A percentile compares a stretch with the other conserved stretches of the same genome.
phyloP scores from a whole-genome alignment of 2,329 filamentous ascomycete genomes.

The Monilinia aucupariae region DNA sequence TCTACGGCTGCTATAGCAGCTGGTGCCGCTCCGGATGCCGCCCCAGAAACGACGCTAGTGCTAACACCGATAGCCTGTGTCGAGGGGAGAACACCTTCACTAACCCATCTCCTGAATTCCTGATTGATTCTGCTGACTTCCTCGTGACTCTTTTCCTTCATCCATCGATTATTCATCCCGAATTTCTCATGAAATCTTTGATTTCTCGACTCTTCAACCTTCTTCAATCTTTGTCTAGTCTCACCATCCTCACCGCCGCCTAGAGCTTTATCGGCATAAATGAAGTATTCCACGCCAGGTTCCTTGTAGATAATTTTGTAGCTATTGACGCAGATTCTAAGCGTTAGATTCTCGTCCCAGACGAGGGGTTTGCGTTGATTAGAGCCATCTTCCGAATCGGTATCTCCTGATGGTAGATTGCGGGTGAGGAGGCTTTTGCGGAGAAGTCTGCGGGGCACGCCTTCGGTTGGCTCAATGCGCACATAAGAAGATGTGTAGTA shows the following conservation, averaged over 20 bases:
- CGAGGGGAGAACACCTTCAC: slow-evolving; percentile 29
- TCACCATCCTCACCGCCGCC: slow-evolving; percentile 37
- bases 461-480: slow-evolving; percentile 82
- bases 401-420: slow-evolving; percentile 59
- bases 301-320: slow-evolving; percentile 76
- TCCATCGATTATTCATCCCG: slow-evolving; percentile 47
- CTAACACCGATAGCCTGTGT: not conserved
- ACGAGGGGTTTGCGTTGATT: slow-evolving; percentile 53
- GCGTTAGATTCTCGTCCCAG: slow-evolving; percentile 61
- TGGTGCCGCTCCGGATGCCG: not conserved
- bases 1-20: slow-evolving; percentile 3
- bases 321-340: slow-evolving; percentile 71
- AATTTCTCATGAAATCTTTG: slow-evolving; percentile 48
- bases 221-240: slow-evolving; percentile 34
- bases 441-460: slow-evolving; percentile 56
- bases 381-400: slow-evolving; percentile 58
- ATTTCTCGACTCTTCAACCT: slow-evolving; percentile 36
- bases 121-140: slow-evolving; percentile 44
- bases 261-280: slow-evolving; percentile 46
- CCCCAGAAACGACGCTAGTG: not conserved
- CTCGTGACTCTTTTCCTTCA: slow-evolving; percentile 44
- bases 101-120: slow-evolving; percentile 44
- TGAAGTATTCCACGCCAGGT: slow-evolving; percentile 62
- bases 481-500: slow-evolving; percentile 94
- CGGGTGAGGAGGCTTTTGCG: slow-evolving; percentile 65